phyloP scores from a whole-genome alignment of 2,329 filamentous ascomycete genomes.

The Fusarium metavorans region DNA sequence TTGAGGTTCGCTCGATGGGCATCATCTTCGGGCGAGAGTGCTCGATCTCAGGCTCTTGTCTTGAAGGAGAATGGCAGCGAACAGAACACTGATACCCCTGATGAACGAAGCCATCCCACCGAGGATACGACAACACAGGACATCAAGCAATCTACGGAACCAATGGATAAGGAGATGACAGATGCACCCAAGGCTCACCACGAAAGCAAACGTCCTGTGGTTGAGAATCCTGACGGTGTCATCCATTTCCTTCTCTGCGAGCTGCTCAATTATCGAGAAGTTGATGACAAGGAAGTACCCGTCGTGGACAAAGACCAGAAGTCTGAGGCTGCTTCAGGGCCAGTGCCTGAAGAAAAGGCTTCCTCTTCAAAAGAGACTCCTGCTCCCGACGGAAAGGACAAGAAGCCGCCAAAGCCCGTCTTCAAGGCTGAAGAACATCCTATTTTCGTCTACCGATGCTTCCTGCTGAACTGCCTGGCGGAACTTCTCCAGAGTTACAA shows the following conservation, averaged over 20 bases:
- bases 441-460: slow-evolving; percentile 96
- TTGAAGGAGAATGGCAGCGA: slow-evolving; percentile 54
- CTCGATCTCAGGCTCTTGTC: slow-evolving; percentile 51
- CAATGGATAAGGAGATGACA: slow-evolving; percentile 68
- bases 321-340: slow-evolving; percentile 48
- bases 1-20: slow-evolving; percentile 77
- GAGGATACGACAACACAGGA: slow-evolving; percentile 50
- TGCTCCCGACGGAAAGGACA: slow-evolving; percentile 61
- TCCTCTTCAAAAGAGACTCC: slow-evolving; percentile 48
- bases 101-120: slow-evolving; percentile 22
- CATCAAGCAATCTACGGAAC: slow-evolving; percentile 71
- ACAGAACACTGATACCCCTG: slow-evolving; percentile 22
- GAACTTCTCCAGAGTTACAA: slow-evolving; percentile 94
- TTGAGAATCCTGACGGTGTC: slow-evolving; percentile 94
- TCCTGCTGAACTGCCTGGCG: slow-evolving; percentile 89
- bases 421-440: slow-evolving; percentile 96
- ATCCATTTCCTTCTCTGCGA: slow-evolving; percentile 96
- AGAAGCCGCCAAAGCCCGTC: slow-evolving; percentile 75
- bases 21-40: slow-evolving; percentile 50
- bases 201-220: slow-evolving; percentile 84
- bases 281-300: slow-evolving; percentile 82
- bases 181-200: slow-evolving; percentile 72
- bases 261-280: slow-evolving; percentile 89
- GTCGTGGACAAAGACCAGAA: slow-evolving; percentile 57
- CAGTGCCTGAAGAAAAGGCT: slow-evolving; percentile 41